Base-by-base conservation (phyloP, 108 stramenopile genomes). In the Ochromonas danica region DNA sequence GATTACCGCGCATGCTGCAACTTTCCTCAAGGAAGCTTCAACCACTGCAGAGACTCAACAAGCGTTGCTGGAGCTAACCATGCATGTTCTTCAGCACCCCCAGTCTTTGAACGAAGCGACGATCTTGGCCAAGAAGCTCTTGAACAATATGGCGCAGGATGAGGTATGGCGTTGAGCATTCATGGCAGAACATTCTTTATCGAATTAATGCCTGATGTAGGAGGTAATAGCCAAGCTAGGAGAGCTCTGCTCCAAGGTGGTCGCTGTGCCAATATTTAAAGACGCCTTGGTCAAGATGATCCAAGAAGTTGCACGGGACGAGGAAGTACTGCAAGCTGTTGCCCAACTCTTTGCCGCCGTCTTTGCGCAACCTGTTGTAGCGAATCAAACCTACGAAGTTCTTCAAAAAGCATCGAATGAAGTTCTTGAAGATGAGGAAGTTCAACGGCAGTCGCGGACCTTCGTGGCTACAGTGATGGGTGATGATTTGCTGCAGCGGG, bases 1-100 rank as follows among this genome's bases (percentile, higher is more conserved):
- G 17, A 41, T 75, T 25, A 75, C 72, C 14, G 72, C 72, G 3
- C n/a, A 33, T 38, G 72, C 72, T 36, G 72, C 72, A 10, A 10
- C 72, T 57, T 75, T 75, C 51, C 31, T 75, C n/a, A 38, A 33
- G 27, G 72, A 75, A 41, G 72, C 72, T 41, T 75, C 72, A 6
- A 45, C 43, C 40, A 25, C 72, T 6, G 14, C 72, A 27, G 72
- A 75, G 17, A 75, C 72, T 27, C 72, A 75, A 25, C 40, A 33
- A 41, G 72, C 72, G 17, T 36, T 75, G 72, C 31, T 75, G 14
- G 30, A 42, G 27, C 72, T 75, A 28, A 36, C 31, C 17, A 10
- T 75, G 51, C 72, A 75, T 36, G 40, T 75, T 28, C 40, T 75
- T 6, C 36, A 75, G 40, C 72, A 75, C 40, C 72, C 72, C 14